Evolutionary conservation across 331 rosid genomes (phyloP).

Genomic region (Dryas integrifolia): DNA sequence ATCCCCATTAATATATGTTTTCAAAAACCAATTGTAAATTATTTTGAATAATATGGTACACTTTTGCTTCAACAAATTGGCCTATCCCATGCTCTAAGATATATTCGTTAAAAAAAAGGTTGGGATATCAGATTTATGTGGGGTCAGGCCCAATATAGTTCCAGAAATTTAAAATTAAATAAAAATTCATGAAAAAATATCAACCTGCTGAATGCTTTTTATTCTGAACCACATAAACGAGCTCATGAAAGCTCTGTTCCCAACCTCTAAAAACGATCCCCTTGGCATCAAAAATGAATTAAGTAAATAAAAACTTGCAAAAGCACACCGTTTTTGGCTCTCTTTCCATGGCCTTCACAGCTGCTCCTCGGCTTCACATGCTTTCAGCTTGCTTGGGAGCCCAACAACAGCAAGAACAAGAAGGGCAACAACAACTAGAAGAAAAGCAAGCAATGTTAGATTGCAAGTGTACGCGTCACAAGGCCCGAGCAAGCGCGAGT

Average conservation of each 20-base stretch:
- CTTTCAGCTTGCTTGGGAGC: constrained; percentile 24
- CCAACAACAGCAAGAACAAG: not conserved
- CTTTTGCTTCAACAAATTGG: no score
- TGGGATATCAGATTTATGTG: no score
- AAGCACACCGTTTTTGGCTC: not conserved
- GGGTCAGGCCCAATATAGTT: no score
- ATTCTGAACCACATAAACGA: constrained; percentile 7
- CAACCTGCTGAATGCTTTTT: not conserved
- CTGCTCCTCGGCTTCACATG: constrained; percentile 33
- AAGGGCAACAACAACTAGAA: constrained; percentile 1
- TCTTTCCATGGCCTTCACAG: constrained; percentile 47
- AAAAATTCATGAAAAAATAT: not conserved
- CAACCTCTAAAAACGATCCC: not conserved
- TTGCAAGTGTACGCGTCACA: constrained; percentile 37
- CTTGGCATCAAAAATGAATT: not conserved
- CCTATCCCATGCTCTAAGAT: no score
- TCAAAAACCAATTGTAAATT: no score
- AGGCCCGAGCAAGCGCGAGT: constrained; percentile 28
- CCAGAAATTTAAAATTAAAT: no score
- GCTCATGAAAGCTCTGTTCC: not conserved
- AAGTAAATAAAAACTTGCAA: not conserved
- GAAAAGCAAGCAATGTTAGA: not conserved
- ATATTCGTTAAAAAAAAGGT: no score
- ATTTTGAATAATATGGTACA: no score
- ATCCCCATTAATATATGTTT: no score